Percentiles rank a stretch among this genome's conserved stretches.
phyloP scores from a whole-genome alignment of 352 stramenopile genomes.

The Pythium rishiriense region DNA sequence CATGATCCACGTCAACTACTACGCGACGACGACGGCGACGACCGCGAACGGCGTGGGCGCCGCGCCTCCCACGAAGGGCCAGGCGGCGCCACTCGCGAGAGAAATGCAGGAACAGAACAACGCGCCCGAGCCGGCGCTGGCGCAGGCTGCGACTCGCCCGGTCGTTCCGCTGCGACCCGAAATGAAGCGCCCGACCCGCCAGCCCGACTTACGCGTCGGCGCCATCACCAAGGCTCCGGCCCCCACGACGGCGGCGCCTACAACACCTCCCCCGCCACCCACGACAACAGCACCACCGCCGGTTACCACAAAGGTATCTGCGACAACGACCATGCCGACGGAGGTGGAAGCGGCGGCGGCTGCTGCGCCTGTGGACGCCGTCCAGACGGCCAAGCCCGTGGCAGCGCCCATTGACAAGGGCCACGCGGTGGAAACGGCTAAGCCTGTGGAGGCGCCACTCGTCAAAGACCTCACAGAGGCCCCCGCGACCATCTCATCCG shows the following conservation, averaged over 20 bases:
- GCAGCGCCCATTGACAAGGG: neutral
- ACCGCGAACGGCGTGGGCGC: conserved; percentile 18
- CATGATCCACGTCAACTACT: conserved; percentile 34
- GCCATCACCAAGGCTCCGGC: conserved; percentile 10
- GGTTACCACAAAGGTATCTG: neutral
- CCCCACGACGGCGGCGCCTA: neutral
- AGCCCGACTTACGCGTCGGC: conserved; percentile 12
- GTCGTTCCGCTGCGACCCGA: neutral
- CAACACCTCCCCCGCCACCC: neutral
- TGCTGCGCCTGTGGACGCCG: too few species aligned
- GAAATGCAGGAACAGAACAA: conserved; percentile 9
- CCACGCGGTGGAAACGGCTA: neutral
- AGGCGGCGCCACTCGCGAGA: neutral
- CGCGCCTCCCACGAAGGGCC: too few species aligned
- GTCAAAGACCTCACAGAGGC: conserved; percentile 6
- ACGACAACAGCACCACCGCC: neutral
- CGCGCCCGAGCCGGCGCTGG: conserved; percentile 4
- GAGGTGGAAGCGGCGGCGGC: too few species aligned
- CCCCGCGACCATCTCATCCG: neutral
- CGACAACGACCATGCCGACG: neutral
- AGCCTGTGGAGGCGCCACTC: neutral
- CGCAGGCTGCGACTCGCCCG: conserved; percentile 3
- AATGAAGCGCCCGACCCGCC: conserved; percentile 4
- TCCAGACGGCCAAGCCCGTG: too few species aligned
- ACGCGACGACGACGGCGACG: conserved; percentile 6